Conservation (phyloP, 106 monocot species). For the Ottelia alismoides region DNA sequence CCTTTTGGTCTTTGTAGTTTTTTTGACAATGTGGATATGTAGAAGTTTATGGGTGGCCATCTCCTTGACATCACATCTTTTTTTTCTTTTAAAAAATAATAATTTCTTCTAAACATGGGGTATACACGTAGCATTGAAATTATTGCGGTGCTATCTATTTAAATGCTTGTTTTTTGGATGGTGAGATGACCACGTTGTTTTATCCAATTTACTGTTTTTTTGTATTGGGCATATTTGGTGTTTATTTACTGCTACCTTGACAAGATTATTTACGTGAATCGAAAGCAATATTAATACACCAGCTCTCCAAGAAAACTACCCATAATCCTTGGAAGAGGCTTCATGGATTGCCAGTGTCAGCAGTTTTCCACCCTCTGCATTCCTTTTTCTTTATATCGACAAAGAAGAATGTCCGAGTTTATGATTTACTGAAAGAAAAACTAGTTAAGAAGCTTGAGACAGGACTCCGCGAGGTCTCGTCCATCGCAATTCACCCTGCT, state of each 20-base stretch:
- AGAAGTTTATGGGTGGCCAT: too few species aligned
- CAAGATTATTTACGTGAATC: conserved; percentile 81
- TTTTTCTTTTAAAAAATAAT: too few species aligned
- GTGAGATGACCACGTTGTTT: too few species aligned
- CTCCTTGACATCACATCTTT: too few species aligned
- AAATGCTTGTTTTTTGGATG: too few species aligned
- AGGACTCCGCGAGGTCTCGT: conserved; percentile 73
- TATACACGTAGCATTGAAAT: too few species aligned
- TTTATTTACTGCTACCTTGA: conserved; percentile 28
- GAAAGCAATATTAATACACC: conserved; percentile 80
- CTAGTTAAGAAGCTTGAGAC: conserved; percentile 87
- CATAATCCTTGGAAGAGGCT: conserved; percentile 71
- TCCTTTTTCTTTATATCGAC: conserved; percentile 77
- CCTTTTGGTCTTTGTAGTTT: too few species aligned
- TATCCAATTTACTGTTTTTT: too few species aligned
- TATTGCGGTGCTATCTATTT: too few species aligned
- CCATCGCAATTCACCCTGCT: conserved; percentile 78
- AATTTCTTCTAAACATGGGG: too few species aligned
- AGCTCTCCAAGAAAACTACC: conserved; percentile 76
- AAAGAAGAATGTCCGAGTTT: conserved; percentile 81
- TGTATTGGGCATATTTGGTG: too few species aligned
- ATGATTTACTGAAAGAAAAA: conserved; percentile 61
- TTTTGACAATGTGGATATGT: too few species aligned
- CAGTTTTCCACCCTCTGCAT: conserved; percentile 69
- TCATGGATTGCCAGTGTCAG: conserved; percentile 75